These are phyloP conservation scores for Tricholoma sp. DNA, from an alignment of 768 basidiomycete genomes.

Conservation along the genomic window DNA sequence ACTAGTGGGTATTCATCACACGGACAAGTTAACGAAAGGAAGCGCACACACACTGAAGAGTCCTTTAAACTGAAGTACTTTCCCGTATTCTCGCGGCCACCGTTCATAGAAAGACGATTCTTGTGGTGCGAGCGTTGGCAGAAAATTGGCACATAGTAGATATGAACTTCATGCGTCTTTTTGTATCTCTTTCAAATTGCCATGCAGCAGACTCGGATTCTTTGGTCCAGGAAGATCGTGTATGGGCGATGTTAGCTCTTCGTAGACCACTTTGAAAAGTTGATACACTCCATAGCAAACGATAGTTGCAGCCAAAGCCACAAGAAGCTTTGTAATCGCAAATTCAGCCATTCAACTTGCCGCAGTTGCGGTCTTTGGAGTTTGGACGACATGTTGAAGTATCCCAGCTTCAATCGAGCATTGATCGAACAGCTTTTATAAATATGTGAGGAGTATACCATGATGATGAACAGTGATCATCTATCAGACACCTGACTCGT, in stretches of 20 bases:
- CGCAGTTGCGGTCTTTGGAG: too few species aligned
- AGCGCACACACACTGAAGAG: slow-evolving; percentile 34
- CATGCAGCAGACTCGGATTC: slow-evolving; percentile 39
- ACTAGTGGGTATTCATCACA: neutral
- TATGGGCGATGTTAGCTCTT: slow-evolving; percentile 37
- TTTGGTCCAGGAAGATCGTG: slow-evolving; percentile 49
- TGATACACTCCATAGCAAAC: slow-evolving; percentile 24
- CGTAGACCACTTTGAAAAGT: slow-evolving; percentile 28
- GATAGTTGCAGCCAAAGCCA: too few species aligned
- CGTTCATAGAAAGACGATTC: slow-evolving; percentile 20
- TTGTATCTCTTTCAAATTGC: slow-evolving; percentile 42
- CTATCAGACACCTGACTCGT: too few species aligned
- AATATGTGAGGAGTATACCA: too few species aligned
- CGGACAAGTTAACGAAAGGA: neutral
- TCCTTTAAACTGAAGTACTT: slow-evolving; percentile 9
- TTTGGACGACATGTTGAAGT: too few species aligned
- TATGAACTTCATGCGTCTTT: slow-evolving; percentile 27
- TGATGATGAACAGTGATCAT: too few species aligned
- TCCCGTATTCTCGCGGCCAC: slow-evolving; percentile 13
- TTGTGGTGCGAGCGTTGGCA: slow-evolving; percentile 13
- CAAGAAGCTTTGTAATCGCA: too few species aligned
- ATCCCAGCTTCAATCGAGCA: neutral
- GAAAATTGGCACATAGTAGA: neutral
- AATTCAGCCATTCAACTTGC: too few species aligned
- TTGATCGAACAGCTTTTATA: too few species aligned